phyloP scores from a whole-genome alignment of 2,329 filamentous ascomycete genomes.

The Fusarium foetens region DNA sequence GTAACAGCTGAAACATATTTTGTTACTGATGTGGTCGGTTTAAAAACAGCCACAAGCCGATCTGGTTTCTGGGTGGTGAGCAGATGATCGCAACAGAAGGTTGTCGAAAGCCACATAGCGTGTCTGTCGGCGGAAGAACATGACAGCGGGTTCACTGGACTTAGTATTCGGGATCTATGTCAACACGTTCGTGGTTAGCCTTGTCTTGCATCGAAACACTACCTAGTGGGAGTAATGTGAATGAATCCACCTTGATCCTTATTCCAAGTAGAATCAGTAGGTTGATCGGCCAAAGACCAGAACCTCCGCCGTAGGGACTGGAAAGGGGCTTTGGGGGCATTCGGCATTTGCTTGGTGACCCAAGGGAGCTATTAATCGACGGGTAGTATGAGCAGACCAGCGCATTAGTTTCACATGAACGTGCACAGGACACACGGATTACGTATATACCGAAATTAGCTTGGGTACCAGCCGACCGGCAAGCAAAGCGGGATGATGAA shows the following conservation, averaged over 20 bases:
- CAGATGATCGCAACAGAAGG: not conserved
- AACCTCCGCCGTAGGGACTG: not conserved
- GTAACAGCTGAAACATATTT: not conserved
- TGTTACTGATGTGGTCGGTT: not conserved
- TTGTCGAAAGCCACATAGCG: slow-evolving; percentile 7
- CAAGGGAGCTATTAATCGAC: slow-evolving; percentile 6
- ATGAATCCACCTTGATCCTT: not conserved
- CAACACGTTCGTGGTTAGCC: slow-evolving; percentile 22
- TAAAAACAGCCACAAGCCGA: not conserved
- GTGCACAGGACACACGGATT: slow-evolving; percentile 20
- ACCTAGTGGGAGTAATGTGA: slow-evolving; percentile 3
- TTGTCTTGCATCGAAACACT: slow-evolving; percentile 34
- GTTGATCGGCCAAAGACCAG: not conserved
- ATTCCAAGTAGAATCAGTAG: not conserved
- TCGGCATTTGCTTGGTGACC: slow-evolving; percentile 20
- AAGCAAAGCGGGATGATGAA: slow-evolving; percentile 38
- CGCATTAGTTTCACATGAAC: slow-evolving; percentile 22
- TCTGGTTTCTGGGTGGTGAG: not conserved
- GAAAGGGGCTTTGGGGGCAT: not conserved
- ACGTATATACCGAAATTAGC: slow-evolving; percentile 35
- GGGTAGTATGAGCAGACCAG: slow-evolving; percentile 11
- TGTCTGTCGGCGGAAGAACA: not conserved
- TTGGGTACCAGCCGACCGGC: slow-evolving; percentile 34
- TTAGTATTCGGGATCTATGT: not conserved
- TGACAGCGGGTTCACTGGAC: slow-evolving; percentile 1